phyloP scores from a whole-genome alignment of 352 stramenopile genomes.

The Phytophthora uliginosa region DNA sequence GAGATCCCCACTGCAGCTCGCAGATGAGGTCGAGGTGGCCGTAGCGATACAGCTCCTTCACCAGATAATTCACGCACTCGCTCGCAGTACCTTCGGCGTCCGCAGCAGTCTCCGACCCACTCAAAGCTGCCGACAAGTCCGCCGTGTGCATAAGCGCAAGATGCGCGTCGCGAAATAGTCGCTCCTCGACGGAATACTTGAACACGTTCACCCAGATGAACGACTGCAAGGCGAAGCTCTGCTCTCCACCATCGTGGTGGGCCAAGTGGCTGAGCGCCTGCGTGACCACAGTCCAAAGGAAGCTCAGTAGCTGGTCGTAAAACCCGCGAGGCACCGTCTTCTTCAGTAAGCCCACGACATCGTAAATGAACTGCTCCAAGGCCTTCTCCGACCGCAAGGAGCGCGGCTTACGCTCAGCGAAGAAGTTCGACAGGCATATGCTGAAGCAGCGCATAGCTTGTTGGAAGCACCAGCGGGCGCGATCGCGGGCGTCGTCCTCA shows the following conservation, averaged over 20 bases:
- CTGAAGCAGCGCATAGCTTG: constrained; percentile 80
- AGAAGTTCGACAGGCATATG: constrained; percentile 73
- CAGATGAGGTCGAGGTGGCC: constrained; percentile 76
- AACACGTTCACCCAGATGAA: constrained; percentile 90
- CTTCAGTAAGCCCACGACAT: constrained; percentile 72
- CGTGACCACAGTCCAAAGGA: constrained; percentile 74
- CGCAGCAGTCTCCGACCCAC: constrained; percentile 10
- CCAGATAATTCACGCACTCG: constrained; percentile 79
- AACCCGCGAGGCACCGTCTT: constrained; percentile 70
- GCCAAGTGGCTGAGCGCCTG: constrained; percentile 53
- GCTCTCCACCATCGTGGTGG: constrained; percentile 38
- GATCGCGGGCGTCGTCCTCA: constrained; percentile 37
- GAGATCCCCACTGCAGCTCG: constrained; percentile 73
- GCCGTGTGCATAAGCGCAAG: constrained; percentile 79
- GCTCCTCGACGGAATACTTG: constrained; percentile 80
- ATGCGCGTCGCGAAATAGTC: constrained; percentile 69
- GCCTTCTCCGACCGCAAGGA: constrained; percentile 29
- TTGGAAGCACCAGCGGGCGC: constrained; percentile 73
- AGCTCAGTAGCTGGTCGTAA: constrained; percentile 65
- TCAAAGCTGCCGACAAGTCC: constrained; percentile 45
- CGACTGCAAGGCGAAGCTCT: constrained; percentile 60
- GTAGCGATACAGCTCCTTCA: constrained; percentile 79
- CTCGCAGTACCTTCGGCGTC: constrained; percentile 49
- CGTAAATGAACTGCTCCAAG: constrained; percentile 73
- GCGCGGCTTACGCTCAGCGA: constrained; percentile 38